Evolutionary conservation across 2,329 filamentous ascomycete species (phyloP).

Genomic region (Coniochaeta ligniaria): DNA sequence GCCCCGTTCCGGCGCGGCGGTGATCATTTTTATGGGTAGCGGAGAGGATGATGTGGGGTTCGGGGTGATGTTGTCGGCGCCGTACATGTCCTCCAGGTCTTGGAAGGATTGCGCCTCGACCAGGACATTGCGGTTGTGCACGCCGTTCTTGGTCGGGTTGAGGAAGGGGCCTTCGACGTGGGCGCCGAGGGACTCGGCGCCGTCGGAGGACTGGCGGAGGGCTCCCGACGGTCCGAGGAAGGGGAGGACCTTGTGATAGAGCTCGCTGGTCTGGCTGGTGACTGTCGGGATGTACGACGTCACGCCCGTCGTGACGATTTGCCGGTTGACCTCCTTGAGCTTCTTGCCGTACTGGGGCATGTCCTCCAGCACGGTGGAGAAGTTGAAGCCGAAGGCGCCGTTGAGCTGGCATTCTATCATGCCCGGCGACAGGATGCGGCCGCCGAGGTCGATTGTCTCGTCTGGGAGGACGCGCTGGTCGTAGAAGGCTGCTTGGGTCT

Average conservation of each 20-base stretch:
- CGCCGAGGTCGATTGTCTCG: conserved; percentile 68
- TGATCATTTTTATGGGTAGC: conserved; percentile 67
- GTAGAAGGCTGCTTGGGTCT: conserved; percentile 61
- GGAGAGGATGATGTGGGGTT: conserved; percentile 21
- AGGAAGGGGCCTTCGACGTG: conserved; percentile 91
- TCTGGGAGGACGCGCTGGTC: conserved; percentile 64
- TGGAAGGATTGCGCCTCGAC: conserved; percentile 54
- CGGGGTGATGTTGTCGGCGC: conserved; percentile 54
- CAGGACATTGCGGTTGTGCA: conserved; percentile 71
- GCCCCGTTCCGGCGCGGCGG: conserved; percentile 75
- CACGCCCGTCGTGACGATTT: conserved; percentile 71
- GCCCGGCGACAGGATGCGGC: conserved; percentile 77
- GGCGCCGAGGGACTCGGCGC: conserved; percentile 80
- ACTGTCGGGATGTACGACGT: conserved; percentile 84
- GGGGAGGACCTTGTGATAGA: conserved; percentile 75
- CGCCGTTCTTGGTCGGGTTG: conserved; percentile 74
- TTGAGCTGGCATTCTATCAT: conserved; percentile 91
- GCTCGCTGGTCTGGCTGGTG: conserved; percentile 70
- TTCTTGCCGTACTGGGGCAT: conserved; percentile 63
- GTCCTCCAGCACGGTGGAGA: conserved; percentile 68
- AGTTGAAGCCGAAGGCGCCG: conserved; percentile 89
- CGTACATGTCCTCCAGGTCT: conserved; percentile 68
- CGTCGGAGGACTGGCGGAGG: conserved; percentile 53
- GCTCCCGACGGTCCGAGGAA: conserved; percentile 67
- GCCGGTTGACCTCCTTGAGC: conserved; percentile 63